A percentile compares a stretch with the other conserved stretches of the same genome.
Conservation (phyloP, 2,329 filamentous ascomycete genomes). For the Fonsecaea nubica region DNA sequence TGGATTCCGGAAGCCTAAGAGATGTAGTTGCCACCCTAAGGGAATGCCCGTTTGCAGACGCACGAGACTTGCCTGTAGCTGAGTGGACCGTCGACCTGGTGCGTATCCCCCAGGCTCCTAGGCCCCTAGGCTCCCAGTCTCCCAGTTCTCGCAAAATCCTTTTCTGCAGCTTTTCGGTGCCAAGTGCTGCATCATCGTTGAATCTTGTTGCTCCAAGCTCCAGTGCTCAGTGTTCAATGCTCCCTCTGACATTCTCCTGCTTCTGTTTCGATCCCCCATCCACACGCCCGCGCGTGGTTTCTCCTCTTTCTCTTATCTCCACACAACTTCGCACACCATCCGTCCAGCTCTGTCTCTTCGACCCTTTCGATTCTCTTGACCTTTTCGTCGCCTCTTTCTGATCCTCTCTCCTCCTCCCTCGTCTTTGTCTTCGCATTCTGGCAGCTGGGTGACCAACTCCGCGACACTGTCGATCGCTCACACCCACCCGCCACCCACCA, state of each 20-base stretch:
- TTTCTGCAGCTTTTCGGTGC: neutral
- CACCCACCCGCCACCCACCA: neutral
- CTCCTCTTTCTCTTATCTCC: constrained; percentile 26
- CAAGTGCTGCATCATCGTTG: constrained; percentile 9
- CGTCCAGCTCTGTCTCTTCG: constrained; percentile 8
- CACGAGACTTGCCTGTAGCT: constrained; percentile 1
- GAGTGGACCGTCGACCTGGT: neutral
- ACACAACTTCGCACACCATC: constrained; percentile 13
- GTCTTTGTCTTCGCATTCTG: neutral
- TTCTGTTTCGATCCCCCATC: constrained; percentile 1
- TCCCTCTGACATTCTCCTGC: neutral
- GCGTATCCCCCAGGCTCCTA: neutral
- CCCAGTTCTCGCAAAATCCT: neutral
- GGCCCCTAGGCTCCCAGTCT: neutral
- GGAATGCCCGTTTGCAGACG: constrained; percentile 7
- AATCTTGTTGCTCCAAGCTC: neutral
- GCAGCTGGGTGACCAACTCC: neutral
- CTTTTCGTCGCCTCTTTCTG: constrained; percentile 11
- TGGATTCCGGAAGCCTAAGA: constrained; percentile 15
- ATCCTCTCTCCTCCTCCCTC: constrained; percentile 3
- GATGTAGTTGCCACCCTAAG: constrained; percentile 9
- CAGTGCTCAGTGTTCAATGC: constrained; percentile 5
- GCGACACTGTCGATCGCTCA: neutral
- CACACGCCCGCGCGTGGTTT: constrained; percentile 1
- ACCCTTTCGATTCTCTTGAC: neutral